phyloP scores from a whole-genome alignment of 768 basidiomycete genomes.

The Tricholoma sp. region DNA sequence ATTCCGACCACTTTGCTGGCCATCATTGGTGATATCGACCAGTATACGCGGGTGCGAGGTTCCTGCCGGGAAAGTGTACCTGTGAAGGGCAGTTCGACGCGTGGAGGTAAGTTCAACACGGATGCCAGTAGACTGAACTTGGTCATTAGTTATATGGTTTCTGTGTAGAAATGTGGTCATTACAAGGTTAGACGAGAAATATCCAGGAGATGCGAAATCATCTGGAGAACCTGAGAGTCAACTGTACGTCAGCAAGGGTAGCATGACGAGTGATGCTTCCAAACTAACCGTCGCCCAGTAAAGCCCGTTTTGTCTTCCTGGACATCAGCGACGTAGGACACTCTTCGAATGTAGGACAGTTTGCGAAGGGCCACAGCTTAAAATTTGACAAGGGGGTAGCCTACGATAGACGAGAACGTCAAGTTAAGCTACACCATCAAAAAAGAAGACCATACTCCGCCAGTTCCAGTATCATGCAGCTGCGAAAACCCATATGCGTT shows the following conservation, averaged over 20 bases:
- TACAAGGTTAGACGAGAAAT: slow-evolving; percentile 55
- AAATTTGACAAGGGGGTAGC: slow-evolving; percentile 54
- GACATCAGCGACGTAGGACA: slow-evolving; percentile 44
- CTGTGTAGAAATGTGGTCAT: background rate
- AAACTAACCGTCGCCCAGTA: slow-evolving; percentile 43
- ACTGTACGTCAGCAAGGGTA: too few relatives aligned
- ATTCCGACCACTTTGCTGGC: slow-evolving; percentile 44
- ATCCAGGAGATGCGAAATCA: slow-evolving; percentile 60
- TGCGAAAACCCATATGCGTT: slow-evolving; percentile 58
- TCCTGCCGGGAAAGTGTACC: slow-evolving; percentile 49
- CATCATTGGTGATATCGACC: slow-evolving; percentile 61
- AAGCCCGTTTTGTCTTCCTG: slow-evolving; percentile 43
- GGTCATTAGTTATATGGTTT: background rate
- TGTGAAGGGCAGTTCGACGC: slow-evolving; percentile 53
- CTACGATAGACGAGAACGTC: slow-evolving; percentile 17
- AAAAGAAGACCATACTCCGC: slow-evolving; percentile 36
- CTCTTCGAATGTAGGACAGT: slow-evolving; percentile 47
- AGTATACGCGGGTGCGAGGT: slow-evolving; percentile 47
- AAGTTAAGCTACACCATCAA: background rate
- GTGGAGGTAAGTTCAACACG: slow-evolving; percentile 59
- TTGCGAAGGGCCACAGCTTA: slow-evolving; percentile 51
- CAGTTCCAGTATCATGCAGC: slow-evolving; percentile 59
- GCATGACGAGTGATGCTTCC: background rate
- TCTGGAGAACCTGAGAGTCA: slow-evolving; percentile 43
- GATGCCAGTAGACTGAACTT: slow-evolving; percentile 42